phyloP scores from a whole-genome alignment of 371 early-diverging fungal genomes.

The Coemansia sp. region DNA sequence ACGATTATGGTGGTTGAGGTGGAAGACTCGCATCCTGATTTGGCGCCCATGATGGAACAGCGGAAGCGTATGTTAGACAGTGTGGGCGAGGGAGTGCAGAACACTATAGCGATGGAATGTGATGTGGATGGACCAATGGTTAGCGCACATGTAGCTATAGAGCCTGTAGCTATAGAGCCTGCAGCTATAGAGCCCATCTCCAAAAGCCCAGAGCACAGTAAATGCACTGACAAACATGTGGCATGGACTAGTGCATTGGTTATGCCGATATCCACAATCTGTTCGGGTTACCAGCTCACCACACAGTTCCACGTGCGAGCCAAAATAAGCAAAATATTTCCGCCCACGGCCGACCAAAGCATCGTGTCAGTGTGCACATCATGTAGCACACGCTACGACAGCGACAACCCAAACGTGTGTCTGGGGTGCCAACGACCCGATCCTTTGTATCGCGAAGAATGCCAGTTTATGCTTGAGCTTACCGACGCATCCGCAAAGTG shows the following conservation, averaged over 20 bases:
- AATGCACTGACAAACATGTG: not conserved
- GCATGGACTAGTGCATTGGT: not conserved
- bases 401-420: not conserved
- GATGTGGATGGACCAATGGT: not conserved
- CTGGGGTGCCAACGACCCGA: not conserved
- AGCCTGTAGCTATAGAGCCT: too few species aligned
- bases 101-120: not conserved
- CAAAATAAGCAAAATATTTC: not conserved
- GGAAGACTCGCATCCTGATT: slow-evolving; percentile 2
- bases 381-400: not conserved
- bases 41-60: not conserved
- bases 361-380: not conserved
- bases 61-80: not conserved
- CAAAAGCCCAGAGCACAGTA: not conserved
- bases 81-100: not conserved
- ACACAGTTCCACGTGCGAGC: slow-evolving; percentile 5
- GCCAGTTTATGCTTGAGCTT: slow-evolving; percentile 4
- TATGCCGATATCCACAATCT: not conserved
- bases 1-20: slow-evolving; percentile 4
- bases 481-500: slow-evolving; percentile 8
- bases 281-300: slow-evolving; percentile 1
- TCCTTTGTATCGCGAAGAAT: not conserved
- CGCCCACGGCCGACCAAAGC: slow-evolving; percentile 1
- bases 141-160: too few species aligned
- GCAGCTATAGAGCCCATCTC: too few species aligned